phyloP scores from a whole-genome alignment of 441 rosid genomes.

The Viola pubescens region DNA sequence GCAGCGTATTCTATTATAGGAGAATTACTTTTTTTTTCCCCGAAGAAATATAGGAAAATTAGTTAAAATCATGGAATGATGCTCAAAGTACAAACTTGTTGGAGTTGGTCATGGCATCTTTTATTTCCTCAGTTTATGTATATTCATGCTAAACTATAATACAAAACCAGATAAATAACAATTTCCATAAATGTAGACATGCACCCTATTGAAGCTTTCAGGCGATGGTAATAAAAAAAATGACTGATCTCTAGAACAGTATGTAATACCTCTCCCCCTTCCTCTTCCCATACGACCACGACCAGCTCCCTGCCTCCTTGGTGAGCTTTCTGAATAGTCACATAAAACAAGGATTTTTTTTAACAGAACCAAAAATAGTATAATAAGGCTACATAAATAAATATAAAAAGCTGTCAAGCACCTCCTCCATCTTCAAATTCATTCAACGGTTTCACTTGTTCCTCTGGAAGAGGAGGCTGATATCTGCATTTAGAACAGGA shows the following conservation, averaged over 20 bases:
- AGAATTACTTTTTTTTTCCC: too few relatives aligned
- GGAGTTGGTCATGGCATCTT: too few relatives aligned
- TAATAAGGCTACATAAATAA: neutral
- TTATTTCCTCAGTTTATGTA: too few relatives aligned
- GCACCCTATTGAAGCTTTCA: neutral
- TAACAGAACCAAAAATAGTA: neutral
- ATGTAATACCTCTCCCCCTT: conserved; percentile 27
- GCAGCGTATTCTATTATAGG: too few relatives aligned
- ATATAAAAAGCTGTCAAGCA: conserved; percentile 1
- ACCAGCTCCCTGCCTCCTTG: conserved; percentile 20
- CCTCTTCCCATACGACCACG: conserved; percentile 25
- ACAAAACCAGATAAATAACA: too few relatives aligned
- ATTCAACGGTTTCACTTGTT: conserved; percentile 32
- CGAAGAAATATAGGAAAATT: too few relatives aligned
- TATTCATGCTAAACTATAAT: too few relatives aligned
- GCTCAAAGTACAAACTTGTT: too few relatives aligned
- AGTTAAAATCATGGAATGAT: too few relatives aligned
- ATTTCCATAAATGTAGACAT: too few relatives aligned
- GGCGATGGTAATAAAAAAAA: neutral
- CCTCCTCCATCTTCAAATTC: conserved; percentile 40
- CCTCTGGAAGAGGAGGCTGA: conserved; percentile 42
- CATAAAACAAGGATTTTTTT: neutral
- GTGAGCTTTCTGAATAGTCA: conserved; percentile 19
- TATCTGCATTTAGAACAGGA: conserved; percentile 19
- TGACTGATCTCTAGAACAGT: neutral